Evolutionary conservation across 208 protist species (phyloP).

Genomic region (Novymonas esmeraldas): DNA sequence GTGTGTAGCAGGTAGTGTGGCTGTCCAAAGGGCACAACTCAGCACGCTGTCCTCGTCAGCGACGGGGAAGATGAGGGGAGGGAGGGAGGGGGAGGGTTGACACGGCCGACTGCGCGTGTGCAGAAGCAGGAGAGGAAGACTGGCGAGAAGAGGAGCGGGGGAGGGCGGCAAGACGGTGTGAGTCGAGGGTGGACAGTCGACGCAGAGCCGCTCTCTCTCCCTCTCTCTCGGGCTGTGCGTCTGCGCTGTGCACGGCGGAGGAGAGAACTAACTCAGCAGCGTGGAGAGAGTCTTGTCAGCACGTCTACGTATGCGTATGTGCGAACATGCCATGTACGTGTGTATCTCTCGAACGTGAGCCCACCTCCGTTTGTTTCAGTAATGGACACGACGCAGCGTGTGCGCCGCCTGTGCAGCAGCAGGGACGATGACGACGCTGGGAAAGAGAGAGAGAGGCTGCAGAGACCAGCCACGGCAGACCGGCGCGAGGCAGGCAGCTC

Average conservation of each 20-base stretch:
- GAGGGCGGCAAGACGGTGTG: neutral
- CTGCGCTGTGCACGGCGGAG: too few species aligned
- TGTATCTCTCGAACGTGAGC: too few species aligned
- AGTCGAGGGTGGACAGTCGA: too few species aligned
- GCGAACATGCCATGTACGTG: too few species aligned
- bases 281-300: neutral
- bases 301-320: conserved; percentile 16
- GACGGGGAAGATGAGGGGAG: neutral
- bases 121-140: neutral
- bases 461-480: neutral
- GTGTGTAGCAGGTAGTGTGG: neutral
- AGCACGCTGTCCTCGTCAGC: neutral
- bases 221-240: too few species aligned
- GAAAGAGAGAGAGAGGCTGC: neutral
- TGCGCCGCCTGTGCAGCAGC: too few species aligned
- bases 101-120: neutral
- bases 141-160: conserved; percentile 18
- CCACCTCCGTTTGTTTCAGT: too few species aligned
- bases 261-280: too few species aligned
- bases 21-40: neutral
- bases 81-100: neutral
- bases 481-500: too few species aligned
- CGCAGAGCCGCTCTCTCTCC: too few species aligned
- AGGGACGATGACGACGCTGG: too few species aligned
- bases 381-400: too few species aligned